A percentile compares a stretch with the other conserved stretches of the same genome.
These are phyloP conservation scores for Syncephalastrum monosporum DNA, from an alignment of 371 early-diverging fungal species.

Conservation along the genomic window DNA sequence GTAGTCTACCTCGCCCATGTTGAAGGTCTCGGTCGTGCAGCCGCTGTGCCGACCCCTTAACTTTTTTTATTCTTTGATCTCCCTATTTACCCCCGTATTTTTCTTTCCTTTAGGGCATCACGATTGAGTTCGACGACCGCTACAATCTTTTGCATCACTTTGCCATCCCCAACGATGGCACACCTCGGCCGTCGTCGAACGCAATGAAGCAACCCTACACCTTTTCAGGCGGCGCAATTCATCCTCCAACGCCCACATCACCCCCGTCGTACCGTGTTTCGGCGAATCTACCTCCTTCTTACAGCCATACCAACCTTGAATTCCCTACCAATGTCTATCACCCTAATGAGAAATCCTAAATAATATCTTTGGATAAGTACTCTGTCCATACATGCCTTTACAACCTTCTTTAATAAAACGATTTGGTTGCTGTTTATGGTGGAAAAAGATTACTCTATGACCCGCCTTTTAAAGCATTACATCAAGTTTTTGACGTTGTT, in stretches of 20 bases:
- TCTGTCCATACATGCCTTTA: too few species aligned
- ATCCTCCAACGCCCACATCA: neutral
- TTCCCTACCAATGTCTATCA: conserved; percentile 26
- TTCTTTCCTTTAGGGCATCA: conserved; percentile 31
- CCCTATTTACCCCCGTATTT: neutral
- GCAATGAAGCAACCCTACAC: conserved; percentile 11
- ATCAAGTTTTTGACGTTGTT: too few species aligned
- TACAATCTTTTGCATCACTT: conserved; percentile 44
- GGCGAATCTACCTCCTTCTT: conserved; percentile 20
- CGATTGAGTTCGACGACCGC: conserved; percentile 42
- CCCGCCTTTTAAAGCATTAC: too few species aligned
- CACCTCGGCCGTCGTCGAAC: neutral
- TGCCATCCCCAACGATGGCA: conserved; percentile 9
- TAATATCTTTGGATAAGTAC: neutral
- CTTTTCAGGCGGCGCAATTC: conserved; percentile 23
- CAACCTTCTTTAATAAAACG: too few species aligned
- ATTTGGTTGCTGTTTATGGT: too few species aligned
- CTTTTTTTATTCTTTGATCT: conserved; percentile 2
- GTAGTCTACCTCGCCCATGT: neutral
- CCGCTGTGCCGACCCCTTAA: too few species aligned
- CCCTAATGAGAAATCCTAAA: conserved; percentile 30
- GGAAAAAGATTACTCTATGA: too few species aligned
- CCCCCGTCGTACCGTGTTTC: conserved; percentile 10
- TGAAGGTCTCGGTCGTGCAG: too few species aligned
- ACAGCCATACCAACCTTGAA: conserved; percentile 14